These are phyloP conservation scores for Penicillium coprophilum DNA, from an alignment of 495 filamentous ascomycete genomes.

Conservation along the genomic window DNA sequence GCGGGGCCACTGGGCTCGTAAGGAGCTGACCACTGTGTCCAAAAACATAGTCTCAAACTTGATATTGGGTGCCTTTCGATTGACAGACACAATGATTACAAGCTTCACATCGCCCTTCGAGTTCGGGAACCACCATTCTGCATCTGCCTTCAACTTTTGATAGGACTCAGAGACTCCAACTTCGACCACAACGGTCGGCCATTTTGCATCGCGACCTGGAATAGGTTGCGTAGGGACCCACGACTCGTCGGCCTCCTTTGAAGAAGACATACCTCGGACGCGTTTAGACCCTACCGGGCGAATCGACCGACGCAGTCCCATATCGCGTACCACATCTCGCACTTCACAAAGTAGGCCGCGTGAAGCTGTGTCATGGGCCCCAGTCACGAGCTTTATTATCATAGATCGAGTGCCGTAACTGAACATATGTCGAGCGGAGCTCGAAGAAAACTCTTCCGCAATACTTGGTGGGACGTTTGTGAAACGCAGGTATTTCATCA, in stretches of 20 bases:
- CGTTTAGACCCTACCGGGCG: background rate
- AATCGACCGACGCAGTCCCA: background rate
- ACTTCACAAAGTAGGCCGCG: background rate
- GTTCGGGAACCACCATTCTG: constrained; percentile 2
- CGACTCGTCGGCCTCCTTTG: background rate
- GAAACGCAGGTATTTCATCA: background rate
- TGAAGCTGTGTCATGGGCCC: background rate
- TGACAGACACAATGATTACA: background rate
- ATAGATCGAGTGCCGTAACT: background rate
- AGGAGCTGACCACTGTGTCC: background rate
- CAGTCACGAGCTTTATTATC: background rate
- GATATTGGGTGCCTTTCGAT: background rate
- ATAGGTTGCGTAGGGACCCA: background rate
- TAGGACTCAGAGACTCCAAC: too few relatives aligned
- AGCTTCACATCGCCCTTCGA: constrained; percentile 1
- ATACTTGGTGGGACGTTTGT: background rate
- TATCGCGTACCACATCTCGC: background rate
- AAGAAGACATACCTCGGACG: background rate
- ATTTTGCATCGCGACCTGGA: background rate
- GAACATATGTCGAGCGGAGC: background rate
- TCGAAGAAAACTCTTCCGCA: background rate
- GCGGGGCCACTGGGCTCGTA: background rate
- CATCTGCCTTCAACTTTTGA: background rate
- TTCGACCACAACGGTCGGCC: background rate
- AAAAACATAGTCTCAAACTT: background rate